Conservation (phyloP, 1,284 basidiomycete genomes). For the Xerocomus minutiporus region DNA sequence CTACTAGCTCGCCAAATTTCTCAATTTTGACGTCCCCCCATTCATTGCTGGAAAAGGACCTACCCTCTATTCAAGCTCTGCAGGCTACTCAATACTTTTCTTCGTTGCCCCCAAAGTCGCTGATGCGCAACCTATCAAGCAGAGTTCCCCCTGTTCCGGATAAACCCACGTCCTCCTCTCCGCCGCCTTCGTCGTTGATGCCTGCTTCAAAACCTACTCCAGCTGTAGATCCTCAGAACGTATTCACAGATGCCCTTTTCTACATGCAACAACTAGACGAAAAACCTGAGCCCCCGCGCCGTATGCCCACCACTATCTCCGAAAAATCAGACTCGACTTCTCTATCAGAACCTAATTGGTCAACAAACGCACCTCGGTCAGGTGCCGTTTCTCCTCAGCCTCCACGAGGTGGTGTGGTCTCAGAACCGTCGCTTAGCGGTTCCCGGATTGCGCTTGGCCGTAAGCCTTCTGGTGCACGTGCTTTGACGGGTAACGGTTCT, state of each 20-base stretch:
- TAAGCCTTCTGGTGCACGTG: slow-evolving; percentile 85
- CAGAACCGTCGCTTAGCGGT: slow-evolving; percentile 24
- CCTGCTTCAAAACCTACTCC: slow-evolving; percentile 17
- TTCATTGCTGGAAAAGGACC: slow-evolving; percentile 35
- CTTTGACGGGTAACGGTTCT: slow-evolving; percentile 42
- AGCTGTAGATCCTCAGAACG: slow-evolving; percentile 32
- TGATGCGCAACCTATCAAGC: slow-evolving; percentile 11
- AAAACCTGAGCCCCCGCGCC: slow-evolving; percentile 29
- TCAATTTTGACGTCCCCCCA: slow-evolving; percentile 45
- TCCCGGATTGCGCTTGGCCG: slow-evolving; percentile 50
- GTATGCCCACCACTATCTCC: slow-evolving; percentile 42
- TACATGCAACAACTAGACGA: slow-evolving; percentile 60
- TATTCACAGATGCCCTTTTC: slow-evolving; percentile 60
- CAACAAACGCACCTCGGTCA: slow-evolving; percentile 12
- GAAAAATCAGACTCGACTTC: slow-evolving; percentile 32
- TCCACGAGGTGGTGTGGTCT: slow-evolving; percentile 34
- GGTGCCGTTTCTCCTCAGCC: slow-evolving; percentile 19
- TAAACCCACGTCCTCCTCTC: slow-evolving; percentile 9
- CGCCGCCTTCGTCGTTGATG: slow-evolving; percentile 4
- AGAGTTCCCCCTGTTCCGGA: slow-evolving; percentile 30
- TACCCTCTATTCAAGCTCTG: slow-evolving; percentile 31
- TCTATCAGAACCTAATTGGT: slow-evolving; percentile 25
- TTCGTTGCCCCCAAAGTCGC: slow-evolving; percentile 11
- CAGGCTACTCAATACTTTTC: slow-evolving; percentile 16
- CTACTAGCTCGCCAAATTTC: slow-evolving; percentile 32